Base-by-base conservation (phyloP, 2,329 filamentous ascomycete species). In the Ophiostoma sp. region DNA sequence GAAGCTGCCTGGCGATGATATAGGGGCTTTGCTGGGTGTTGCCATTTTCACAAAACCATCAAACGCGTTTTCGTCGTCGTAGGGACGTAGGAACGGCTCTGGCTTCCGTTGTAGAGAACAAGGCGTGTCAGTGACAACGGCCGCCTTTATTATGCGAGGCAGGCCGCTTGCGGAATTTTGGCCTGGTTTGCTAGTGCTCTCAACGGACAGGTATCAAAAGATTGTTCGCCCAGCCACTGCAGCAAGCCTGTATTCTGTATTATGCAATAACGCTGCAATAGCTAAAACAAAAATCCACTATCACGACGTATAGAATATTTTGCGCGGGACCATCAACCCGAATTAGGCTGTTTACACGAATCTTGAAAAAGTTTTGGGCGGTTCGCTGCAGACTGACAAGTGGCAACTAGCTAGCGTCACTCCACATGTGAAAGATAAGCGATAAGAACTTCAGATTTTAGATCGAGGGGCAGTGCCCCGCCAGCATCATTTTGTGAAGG, bases 1-100 rank as follows among this genome's bases (percentile, higher is more conserved):
- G 19, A 76, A 77, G 19, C 70, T 66, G 11, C 50, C 69, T 0
- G 69, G 64, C 4, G 74, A 68, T 15, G 42, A 25, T 36, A 72
- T 22, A 2, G 75, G 69, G 9, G 68, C 39, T 48, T 70, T 71
- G 31, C 25, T 68, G 57, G 73, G 55, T 8, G 69, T 15, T n/a
- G 71, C 45, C 73, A 75, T 75, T 28, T 22, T 61, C 25, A 63
- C n/a, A 22, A 42, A 12, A 63, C 19, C 5, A 39, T 12, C n/a
- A 39, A 25, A 1, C 9, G 9, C 11, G 17, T 11, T 3, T 28
- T 28, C 12, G 33, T 39, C 9, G 19, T 42, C 9, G 33, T 39
- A 5, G 8, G 22, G 9, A 22, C 19, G n/a, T 19, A 52, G 1
- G 22, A 22, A 8, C 22, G 22, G 50, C 50, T 9, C n/a, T 55